phyloP scores from a whole-genome alignment of 345 rosid species.

The Mercurialis annua region DNA sequence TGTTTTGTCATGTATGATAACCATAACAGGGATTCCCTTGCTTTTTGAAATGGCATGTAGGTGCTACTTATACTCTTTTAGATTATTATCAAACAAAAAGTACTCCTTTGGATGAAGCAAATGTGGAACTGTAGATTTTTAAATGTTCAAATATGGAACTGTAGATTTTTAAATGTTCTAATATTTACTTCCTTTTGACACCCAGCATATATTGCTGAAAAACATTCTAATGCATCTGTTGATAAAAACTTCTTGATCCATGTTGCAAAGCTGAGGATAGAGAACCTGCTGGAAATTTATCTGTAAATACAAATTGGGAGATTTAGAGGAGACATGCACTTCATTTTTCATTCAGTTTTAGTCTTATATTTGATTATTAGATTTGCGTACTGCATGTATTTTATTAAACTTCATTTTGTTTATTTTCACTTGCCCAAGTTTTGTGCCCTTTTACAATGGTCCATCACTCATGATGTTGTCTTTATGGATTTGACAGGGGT shows the following conservation, averaged over 20 bases:
- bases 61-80: neutral
- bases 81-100: too few relatives aligned
- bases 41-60: neutral
- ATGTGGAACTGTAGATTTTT: too few relatives aligned
- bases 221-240: neutral
- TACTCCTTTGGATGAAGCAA: too few relatives aligned
- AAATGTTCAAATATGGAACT: neutral
- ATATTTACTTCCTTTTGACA: neutral
- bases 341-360: neutral
- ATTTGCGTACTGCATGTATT: neutral
- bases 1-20: neutral
- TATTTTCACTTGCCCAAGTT: neutral
- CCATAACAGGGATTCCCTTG: neutral
- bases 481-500: conserved; percentile 29
- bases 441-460: neutral
- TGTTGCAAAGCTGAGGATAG: neutral
- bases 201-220: neutral
- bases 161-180: neutral
- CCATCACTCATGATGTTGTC: neutral
- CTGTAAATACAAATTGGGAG: neutral
- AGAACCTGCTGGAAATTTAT: neutral
- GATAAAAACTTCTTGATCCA: neutral
- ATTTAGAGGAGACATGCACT: neutral
- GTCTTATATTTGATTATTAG: neutral
- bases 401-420: neutral